Evolutionary conservation across 192 early-diverging fungal genomes (phyloP).

Genomic region (Kappamyces sp.): DNA sequence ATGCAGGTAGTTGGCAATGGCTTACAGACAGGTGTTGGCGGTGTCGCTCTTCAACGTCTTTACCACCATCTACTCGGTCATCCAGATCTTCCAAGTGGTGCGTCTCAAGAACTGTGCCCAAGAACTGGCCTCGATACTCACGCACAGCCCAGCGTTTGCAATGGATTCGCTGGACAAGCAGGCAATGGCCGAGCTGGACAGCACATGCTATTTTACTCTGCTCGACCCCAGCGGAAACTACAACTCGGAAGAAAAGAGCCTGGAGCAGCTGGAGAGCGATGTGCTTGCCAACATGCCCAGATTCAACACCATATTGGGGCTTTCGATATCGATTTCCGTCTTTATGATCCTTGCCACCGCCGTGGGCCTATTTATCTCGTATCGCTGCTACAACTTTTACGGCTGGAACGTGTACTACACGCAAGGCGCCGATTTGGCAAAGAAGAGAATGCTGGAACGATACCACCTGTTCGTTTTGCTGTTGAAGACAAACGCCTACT

Average conservation of each 20-base stretch:
- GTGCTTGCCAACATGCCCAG: not conserved
- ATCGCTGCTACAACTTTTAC: not conserved
- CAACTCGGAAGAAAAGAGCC: too few species aligned
- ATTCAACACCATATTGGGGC: conserved; percentile 3
- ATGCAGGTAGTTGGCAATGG: conserved; percentile 5
- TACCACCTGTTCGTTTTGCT: conserved; percentile 15
- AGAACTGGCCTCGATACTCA: not conserved
- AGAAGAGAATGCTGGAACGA: conserved; percentile 14
- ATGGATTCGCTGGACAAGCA: too few species aligned
- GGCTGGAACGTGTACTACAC: conserved; percentile 5
- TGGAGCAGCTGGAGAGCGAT: too few species aligned
- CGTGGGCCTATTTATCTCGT: conserved; percentile 2
- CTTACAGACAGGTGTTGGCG: conserved; percentile 1
- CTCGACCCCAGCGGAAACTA: not conserved
- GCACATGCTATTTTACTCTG: not conserved
- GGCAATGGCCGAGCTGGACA: not conserved
- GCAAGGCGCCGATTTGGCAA: conserved; percentile 8
- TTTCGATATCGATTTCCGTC: not conserved
- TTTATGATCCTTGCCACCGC: conserved; percentile 4
- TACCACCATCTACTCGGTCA: conserved; percentile 11
- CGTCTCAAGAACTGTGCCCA: conserved; percentile 4
- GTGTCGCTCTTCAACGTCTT: conserved; percentile 9
- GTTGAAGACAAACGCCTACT: conserved; percentile 6
- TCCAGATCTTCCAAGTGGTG: conserved; percentile 7
- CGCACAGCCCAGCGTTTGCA: not conserved